These are phyloP conservation scores for Paramecium pentaurelia DNA, from an alignment of 73 alveolate genomes.

Conservation along the genomic window DNA sequence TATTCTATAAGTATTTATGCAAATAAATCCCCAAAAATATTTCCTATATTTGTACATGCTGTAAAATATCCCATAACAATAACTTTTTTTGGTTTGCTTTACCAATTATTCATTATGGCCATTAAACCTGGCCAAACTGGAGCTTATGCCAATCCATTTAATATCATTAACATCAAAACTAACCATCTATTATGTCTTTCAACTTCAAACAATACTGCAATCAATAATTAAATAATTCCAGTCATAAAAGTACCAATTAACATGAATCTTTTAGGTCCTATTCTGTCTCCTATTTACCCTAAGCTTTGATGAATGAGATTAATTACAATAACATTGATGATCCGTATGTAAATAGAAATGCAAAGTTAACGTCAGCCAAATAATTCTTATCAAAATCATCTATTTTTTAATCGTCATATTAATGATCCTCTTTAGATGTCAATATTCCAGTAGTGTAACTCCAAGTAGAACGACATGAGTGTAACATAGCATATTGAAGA, in stretches of 20 bases:
- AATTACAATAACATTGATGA: conserved; percentile 31
- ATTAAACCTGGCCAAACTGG: conserved; percentile 46
- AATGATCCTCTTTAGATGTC: neutral
- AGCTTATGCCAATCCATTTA: conserved; percentile 16
- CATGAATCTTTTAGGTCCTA: conserved; percentile 19
- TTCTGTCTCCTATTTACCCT: conserved; percentile 15
- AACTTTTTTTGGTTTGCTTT: neutral
- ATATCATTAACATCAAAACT: neutral
- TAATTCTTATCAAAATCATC: neutral
- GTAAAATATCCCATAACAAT: conserved; percentile 37
- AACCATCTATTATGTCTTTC: neutral
- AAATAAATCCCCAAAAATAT: neutral
- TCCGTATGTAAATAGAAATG: conserved; percentile 15
- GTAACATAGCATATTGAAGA: neutral
- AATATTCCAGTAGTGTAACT: neutral
- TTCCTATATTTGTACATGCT: conserved; percentile 18
- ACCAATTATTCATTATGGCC: conserved; percentile 39
- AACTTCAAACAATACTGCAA: neutral
- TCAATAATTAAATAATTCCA: neutral
- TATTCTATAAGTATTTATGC: neutral
- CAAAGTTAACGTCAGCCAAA: neutral
- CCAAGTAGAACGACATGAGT: conserved; percentile 40
- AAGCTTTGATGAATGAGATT: neutral
- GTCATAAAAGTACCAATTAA: neutral
- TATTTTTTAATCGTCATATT: neutral